These are phyloP conservation scores for Boletellus sp. DNA, from an alignment of 1,284 basidiomycete species.

Conservation along the genomic window DNA sequence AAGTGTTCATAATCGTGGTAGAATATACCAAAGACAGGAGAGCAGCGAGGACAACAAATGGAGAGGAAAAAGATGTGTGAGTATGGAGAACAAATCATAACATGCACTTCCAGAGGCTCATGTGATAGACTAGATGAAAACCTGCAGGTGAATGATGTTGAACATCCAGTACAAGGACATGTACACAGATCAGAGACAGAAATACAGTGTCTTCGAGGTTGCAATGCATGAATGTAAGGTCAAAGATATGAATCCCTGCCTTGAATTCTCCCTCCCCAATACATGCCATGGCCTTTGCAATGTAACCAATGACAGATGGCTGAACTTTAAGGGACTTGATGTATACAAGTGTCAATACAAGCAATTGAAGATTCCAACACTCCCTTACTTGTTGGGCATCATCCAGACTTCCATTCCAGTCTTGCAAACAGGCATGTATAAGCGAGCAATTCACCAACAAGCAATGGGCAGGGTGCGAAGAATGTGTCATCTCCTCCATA, in stretches of 20 bases:
- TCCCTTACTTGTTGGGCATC: slow-evolving; percentile 3
- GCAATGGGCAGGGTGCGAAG: neutral
- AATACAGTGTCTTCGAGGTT: slow-evolving; percentile 5
- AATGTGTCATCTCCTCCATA: neutral
- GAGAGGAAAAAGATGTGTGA: too few species aligned
- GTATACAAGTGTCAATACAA: neutral
- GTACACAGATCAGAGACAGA: slow-evolving; percentile 9
- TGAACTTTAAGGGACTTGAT: slow-evolving; percentile 1
- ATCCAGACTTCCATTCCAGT: slow-evolving; percentile 1
- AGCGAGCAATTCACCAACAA: slow-evolving; percentile 1
- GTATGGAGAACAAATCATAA: too few species aligned
- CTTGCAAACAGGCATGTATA: slow-evolving; percentile 1
- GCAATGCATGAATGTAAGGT: slow-evolving; percentile 6
- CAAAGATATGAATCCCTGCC: slow-evolving; percentile 2
- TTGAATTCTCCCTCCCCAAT: slow-evolving; percentile 1
- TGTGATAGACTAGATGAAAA: neutral
- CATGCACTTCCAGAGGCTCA: too few species aligned
- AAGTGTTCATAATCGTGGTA: too few species aligned
- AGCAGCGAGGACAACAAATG: too few species aligned
- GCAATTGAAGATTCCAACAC: neutral
- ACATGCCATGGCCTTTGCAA: slow-evolving; percentile 3
- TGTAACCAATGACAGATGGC: slow-evolving; percentile 4
- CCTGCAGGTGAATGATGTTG: neutral
- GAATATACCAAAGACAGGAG: too few species aligned
- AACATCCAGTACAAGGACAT: neutral